These are phyloP conservation scores for Neolecta irregularis DNA, from an alignment of 1,139 yeast species.

Conservation along the genomic window DNA sequence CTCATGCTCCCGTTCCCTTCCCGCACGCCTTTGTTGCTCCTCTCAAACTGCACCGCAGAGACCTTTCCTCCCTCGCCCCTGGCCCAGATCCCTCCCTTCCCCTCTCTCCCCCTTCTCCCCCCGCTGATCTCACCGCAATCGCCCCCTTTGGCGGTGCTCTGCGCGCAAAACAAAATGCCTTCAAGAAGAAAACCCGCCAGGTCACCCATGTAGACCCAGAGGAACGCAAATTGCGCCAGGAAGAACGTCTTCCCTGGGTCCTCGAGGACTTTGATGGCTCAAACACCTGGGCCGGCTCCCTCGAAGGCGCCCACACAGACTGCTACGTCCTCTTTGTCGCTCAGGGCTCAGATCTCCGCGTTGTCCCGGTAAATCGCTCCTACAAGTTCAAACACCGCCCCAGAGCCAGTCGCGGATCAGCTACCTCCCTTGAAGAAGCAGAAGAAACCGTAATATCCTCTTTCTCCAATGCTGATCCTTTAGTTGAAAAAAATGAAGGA, in stretches of 20 bases:
- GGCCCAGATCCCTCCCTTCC: too few species aligned
- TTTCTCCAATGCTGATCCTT: too few species aligned
- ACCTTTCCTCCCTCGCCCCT: too few species aligned
- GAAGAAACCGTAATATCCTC: too few species aligned
- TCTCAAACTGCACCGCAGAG: too few species aligned
- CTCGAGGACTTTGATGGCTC: conserved; percentile 89
- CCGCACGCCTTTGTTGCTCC: too few species aligned
- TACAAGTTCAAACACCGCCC: conserved; percentile 87
- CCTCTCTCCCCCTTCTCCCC: too few species aligned
- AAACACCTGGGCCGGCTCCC: conserved; percentile 89
- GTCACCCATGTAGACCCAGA: conserved; percentile 64
- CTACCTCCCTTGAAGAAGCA: conserved; percentile 89
- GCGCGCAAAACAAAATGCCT: conserved; percentile 42
- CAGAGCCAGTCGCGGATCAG: conserved; percentile 87
- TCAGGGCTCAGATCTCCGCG: conserved; percentile 10
- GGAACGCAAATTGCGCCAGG: conserved; percentile 71
- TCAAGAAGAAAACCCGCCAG: conserved; percentile 75
- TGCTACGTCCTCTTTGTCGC: conserved; percentile 52
- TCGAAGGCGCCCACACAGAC: conserved; percentile 86
- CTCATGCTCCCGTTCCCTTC: too few species aligned
- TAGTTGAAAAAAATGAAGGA: conserved; percentile 49
- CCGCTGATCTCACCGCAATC: too few species aligned
- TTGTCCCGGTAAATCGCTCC: conserved; percentile 45
- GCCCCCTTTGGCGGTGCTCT: conserved; percentile 94
- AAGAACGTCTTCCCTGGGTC: conserved; percentile 96